A percentile compares a stretch with the other conserved stretches of the same genome.
phyloP scores from a whole-genome alignment of 306 rosid genomes.

The Fagus crenata region DNA sequence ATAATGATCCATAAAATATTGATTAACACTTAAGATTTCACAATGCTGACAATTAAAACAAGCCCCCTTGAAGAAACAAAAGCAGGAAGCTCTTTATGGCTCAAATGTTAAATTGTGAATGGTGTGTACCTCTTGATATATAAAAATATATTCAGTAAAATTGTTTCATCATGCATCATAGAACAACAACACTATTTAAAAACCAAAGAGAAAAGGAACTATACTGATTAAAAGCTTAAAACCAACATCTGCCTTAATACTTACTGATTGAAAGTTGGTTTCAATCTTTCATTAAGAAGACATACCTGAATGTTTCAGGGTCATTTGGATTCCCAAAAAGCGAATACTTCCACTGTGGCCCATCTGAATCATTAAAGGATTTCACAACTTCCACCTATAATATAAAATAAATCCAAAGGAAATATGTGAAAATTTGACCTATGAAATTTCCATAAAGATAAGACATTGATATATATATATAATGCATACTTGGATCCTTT shows the following conservation, averaged over 20 bases:
- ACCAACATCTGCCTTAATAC: not conserved
- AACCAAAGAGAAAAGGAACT: not conserved
- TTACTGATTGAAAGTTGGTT: not conserved
- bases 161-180: not conserved
- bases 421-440: conserved; percentile 27
- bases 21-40: not conserved
- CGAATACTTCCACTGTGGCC: conserved; percentile 89
- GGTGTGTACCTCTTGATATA: too few relatives aligned
- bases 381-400: conserved; percentile 87
- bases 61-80: not conserved
- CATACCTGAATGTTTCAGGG: conserved; percentile 85
- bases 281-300: conserved; percentile 1
- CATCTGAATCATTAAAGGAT: conserved; percentile 81
- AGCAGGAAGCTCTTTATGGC: not conserved
- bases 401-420: conserved; percentile 32
- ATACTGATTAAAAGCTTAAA: not conserved
- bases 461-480: conserved; percentile 1
- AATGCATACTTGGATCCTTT: conserved; percentile 10
- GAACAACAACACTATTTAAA: not conserved
- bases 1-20: not conserved
- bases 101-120: not conserved
- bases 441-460: conserved; percentile 15
- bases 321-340: conserved; percentile 98
- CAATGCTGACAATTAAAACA: not conserved
- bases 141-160: not conserved